Percentiles rank a stretch among this genome's conserved stretches.
These are phyloP conservation scores for Pleurotus platypus DNA, from an alignment of 768 basidiomycete genomes.

Conservation along the genomic window DNA sequence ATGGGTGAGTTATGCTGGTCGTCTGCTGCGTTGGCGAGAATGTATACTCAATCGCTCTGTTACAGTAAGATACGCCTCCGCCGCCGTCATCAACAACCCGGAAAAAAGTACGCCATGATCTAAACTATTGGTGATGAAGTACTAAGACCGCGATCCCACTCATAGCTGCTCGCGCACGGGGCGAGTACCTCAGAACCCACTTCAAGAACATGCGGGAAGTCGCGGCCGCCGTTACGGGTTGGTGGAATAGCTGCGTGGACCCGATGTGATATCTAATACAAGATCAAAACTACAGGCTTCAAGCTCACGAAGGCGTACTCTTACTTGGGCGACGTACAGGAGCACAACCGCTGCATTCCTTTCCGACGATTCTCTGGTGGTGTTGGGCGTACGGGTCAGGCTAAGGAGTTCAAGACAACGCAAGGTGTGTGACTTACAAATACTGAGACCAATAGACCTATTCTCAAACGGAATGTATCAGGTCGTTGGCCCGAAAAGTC, in stretches of 20 bases:
- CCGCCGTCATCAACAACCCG: slow-evolving; percentile 83
- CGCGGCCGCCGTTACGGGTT: slow-evolving; percentile 88
- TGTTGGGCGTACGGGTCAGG: slow-evolving; percentile 92
- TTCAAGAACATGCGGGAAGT: slow-evolving; percentile 99
- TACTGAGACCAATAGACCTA: not conserved
- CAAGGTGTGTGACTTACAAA: slow-evolving; percentile 62
- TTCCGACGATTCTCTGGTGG: slow-evolving; percentile 95
- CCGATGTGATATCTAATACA: not conserved
- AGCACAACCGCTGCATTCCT: slow-evolving; percentile 96
- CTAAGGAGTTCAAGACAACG: slow-evolving; percentile 94
- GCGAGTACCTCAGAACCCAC: slow-evolving; percentile 97
- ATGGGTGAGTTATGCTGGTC: slow-evolving; percentile 7
- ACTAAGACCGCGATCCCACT: slow-evolving; percentile 16
- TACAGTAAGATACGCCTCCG: slow-evolving; percentile 91
- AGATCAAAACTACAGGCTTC: slow-evolving; percentile 52
- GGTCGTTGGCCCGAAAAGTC: slow-evolving; percentile 99
- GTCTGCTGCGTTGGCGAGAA: not conserved
- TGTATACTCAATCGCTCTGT: not conserved
- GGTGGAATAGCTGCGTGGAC: slow-evolving; percentile 17
- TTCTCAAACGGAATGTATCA: slow-evolving; percentile 24
- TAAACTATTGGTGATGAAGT: not conserved
- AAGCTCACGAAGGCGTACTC: slow-evolving; percentile 92
- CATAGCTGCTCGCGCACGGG: slow-evolving; percentile 85
- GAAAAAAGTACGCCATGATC: slow-evolving; percentile 76
- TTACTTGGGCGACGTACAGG: slow-evolving; percentile 90